Base-by-base conservation (phyloP, 345 rosid genomes). In the Garcia nutans region DNA sequence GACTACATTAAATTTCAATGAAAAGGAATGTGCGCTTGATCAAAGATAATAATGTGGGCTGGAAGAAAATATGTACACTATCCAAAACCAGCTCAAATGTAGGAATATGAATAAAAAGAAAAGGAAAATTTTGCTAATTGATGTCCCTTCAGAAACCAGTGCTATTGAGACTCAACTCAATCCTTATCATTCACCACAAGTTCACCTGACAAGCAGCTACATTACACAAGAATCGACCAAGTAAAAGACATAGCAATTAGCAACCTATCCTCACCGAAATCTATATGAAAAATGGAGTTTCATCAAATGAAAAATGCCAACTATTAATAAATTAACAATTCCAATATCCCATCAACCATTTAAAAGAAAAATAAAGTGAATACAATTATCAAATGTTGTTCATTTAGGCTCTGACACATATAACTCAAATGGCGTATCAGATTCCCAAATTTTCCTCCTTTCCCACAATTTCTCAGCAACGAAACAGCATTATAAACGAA, bases 401-500 rank as follows among this genome's bases (percentile, higher is more conserved):
- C 50, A 55, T 66, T 22, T 8, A 74, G 3, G 52, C 20, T 37
- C 33, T 23, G 24, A 66, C 9, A 20, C 19, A 64, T 41, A 54
- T n/a, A 50, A 31, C 17, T 5, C 19, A 31, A 72, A 60, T 60
- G 22, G 45, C 31, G 16, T 31, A 20, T 26, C 65, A 11, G 19
- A 73, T 33, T 20, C 17, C 55, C 6, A 42, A 20, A 37, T 37
- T 26, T 26, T 73, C 49, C 31, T 59, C 49, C 49, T 28, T 70
- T 33, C 44, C 45, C 47, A 2, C 49, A 33, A 62, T 49, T 73
- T 28, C 68, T 58, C 71, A 57, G 3, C 57, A 75, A 67, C 42
- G 66, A 75, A 65, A 67, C 49, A 75, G 50, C 44, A 49, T 50
- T 12, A 8, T 8, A 58, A 33, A 41, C 65, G 31, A 58, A 57